Percentiles rank a stretch among this genome's conserved stretches.
Evolutionary conservation across 169 alveolate genomes (phyloP).

Genomic region (Eimeria necatrix): DNA sequence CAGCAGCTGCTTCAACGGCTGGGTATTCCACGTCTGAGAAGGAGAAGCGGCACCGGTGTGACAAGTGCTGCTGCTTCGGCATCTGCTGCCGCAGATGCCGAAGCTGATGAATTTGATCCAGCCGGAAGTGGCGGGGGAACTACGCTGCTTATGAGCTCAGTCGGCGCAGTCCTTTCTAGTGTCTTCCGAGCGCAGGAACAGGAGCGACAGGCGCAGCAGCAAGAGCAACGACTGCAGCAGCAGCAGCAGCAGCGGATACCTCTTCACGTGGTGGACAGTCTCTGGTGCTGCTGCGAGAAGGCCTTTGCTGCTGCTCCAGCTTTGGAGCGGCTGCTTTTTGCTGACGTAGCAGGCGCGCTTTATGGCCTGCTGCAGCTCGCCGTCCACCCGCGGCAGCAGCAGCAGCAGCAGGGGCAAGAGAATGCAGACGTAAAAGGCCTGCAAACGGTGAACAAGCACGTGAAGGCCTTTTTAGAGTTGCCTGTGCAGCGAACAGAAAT

Average conservation of each 20-base stretch:
- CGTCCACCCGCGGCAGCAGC: constrained; percentile 18
- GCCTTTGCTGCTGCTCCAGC: constrained; percentile 54
- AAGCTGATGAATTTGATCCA: constrained; percentile 2
- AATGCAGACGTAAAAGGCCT: not conserved
- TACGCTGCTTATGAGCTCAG: not conserved
- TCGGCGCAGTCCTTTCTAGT: constrained; percentile 53
- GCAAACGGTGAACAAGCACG: not conserved
- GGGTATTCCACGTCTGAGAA: constrained; percentile 45
- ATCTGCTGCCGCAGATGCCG: constrained; percentile 1
- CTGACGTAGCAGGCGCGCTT: constrained; percentile 48
- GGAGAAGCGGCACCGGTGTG: not conserved
- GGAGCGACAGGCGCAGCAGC: not conserved
- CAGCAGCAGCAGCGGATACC: constrained; percentile 47
- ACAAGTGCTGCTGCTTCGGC: not conserved
- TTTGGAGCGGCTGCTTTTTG: constrained; percentile 57
- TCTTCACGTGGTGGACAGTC: constrained; percentile 25
- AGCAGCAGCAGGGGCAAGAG: constrained; percentile 37
- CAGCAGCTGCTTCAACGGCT: constrained; percentile 72
- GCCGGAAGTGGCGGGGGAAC: not conserved
- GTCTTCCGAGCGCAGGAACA: not conserved
- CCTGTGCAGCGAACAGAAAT: not conserved
- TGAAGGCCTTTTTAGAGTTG: constrained; percentile 25
- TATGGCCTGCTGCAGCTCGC: not conserved
- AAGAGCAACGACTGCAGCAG: not conserved
- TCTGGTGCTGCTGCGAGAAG: constrained; percentile 75